A percentile compares a stretch with the other conserved stretches of the same genome.
Evolutionary conservation across 495 filamentous ascomycete species (phyloP).

Genomic region (Aspergillus kassunensis): DNA sequence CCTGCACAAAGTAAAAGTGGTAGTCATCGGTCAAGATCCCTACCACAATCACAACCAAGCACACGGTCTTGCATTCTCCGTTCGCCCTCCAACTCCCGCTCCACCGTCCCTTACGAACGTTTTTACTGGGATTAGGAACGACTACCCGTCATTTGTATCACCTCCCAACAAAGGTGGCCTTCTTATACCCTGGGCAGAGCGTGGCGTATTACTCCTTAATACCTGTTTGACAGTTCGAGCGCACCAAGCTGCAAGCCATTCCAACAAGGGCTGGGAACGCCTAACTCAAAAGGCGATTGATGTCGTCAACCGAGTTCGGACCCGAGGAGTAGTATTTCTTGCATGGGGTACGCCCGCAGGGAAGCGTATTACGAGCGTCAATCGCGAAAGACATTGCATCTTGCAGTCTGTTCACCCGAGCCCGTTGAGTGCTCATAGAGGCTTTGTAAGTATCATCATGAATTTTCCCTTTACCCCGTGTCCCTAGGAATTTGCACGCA

Average conservation of each 20-base stretch:
- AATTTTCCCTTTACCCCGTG: neutral
- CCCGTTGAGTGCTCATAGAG: conserved; percentile 72
- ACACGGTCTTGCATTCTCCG: conserved; percentile 91
- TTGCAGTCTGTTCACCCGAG: conserved; percentile 86
- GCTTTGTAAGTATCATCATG: conserved; percentile 55
- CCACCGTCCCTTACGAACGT: conserved; percentile 90
- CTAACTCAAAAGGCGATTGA: conserved; percentile 92
- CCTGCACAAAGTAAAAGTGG: conserved; percentile 76
- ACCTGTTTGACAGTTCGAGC: conserved; percentile 88
- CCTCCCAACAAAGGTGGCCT: conserved; percentile 76
- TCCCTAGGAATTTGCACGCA: neutral
- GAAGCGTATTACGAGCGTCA: conserved; percentile 66
- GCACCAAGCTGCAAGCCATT: conserved; percentile 79
- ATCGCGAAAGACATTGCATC: conserved; percentile 68
- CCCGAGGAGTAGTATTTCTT: conserved; percentile 83
- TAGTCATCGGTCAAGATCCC: conserved; percentile 93
- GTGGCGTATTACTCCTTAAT: conserved; percentile 87
- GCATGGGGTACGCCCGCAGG: conserved; percentile 86
- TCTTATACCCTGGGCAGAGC: conserved; percentile 87
- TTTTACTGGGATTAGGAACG: conserved; percentile 77
- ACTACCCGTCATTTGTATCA: conserved; percentile 74
- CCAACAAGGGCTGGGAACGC: conserved; percentile 81
- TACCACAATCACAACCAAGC: conserved; percentile 97
- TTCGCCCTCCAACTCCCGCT: conserved; percentile 80
- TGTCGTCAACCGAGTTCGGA: conserved; percentile 68